phyloP scores from a whole-genome alignment of 495 filamentous ascomycete genomes.

The Penicillium tannophilum region DNA sequence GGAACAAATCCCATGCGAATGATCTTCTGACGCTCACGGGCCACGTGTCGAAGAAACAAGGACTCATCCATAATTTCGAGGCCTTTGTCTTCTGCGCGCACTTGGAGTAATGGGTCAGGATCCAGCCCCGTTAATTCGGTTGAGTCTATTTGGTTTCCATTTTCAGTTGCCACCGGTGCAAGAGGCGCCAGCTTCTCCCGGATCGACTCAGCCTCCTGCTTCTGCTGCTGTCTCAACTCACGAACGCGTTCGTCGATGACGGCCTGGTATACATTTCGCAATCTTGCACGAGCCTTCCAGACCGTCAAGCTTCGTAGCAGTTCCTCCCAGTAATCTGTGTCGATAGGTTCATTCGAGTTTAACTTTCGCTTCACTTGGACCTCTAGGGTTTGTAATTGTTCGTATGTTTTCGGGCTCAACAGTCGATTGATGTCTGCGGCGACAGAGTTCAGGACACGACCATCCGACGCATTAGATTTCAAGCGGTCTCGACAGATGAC shows the following conservation, averaged over 20 bases:
- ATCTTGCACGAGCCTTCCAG: slow-evolving; percentile 87
- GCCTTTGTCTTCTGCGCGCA: slow-evolving; percentile 67
- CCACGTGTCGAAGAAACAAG: slow-evolving; percentile 60
- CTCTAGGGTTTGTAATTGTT: slow-evolving; percentile 83
- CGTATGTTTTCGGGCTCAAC: slow-evolving; percentile 80
- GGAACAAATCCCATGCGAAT: slow-evolving; percentile 72
- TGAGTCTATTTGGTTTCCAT: slow-evolving; percentile 12
- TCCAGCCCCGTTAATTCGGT: slow-evolving; percentile 52
- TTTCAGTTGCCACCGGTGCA: slow-evolving; percentile 30
- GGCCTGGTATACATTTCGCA: slow-evolving; percentile 77
- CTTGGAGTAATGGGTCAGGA: slow-evolving; percentile 70
- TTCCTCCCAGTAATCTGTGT: slow-evolving; percentile 97
- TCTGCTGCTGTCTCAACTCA: slow-evolving; percentile 66
- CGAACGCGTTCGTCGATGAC: slow-evolving; percentile 75
- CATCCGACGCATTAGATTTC: slow-evolving; percentile 66
- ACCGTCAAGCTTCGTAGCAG: slow-evolving; percentile 80
- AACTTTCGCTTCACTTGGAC: slow-evolving; percentile 82
- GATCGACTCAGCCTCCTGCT: slow-evolving; percentile 66
- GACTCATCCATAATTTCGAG: slow-evolving; percentile 64
- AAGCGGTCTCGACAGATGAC: slow-evolving; percentile 79
- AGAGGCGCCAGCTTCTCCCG: slow-evolving; percentile 56
- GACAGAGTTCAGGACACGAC: slow-evolving; percentile 77
- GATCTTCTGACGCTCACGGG: slow-evolving; percentile 63
- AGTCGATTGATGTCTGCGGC: slow-evolving; percentile 85
- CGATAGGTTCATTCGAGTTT: slow-evolving; percentile 85